Evolutionary conservation across 2,329 filamentous ascomycete species (phyloP), one percentile per base, ranked within the genome.

Genomic region (Fusarium luffae): DNA sequence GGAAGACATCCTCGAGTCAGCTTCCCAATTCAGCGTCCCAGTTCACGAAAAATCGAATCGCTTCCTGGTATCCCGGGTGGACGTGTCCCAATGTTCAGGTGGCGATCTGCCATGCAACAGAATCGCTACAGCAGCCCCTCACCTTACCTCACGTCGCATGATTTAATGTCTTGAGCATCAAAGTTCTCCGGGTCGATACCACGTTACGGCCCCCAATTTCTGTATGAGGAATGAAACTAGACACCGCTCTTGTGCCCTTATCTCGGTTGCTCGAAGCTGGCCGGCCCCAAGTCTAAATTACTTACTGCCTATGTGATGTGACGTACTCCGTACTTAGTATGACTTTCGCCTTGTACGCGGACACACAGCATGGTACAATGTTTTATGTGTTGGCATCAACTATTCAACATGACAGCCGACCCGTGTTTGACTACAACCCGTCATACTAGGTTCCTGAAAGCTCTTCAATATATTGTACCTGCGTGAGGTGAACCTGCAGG

Each of bases 221-320:
- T 66, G 23, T 34, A 41, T n/a, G 59, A 60, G 68, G 68, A 71
- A 71, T 71, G 63, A 71, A 63, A 60, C 55, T 63, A 40, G 62
- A 42, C 60, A 59, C 58, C 44, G 64, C 58, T 56, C 48, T 54
- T 37, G 41, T 59, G 70, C 68, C 68, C 67, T 71, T 73, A 61
- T 69, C 61, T 67, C 62, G 69, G 62, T 57, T 72, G 63, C 32
- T 50, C 58, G 48, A 59, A 63, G 66, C 59, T 57, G 58, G 58
- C 43, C 59, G 46, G 52, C 58, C 41, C 49, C 47, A 59, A 60
- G 37, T 62, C 44, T 28, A 47, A 23, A 55, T n/a, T 37, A 37
- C 34, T 37, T 37, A n/a, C 34, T 37, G 18, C 34, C n/a, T 41
- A 47, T 34, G 49, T 46, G 49, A 40, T 62, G 54, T 40, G 43